Conservation (phyloP, 2,329 filamentous ascomycete species). For the Allantophomopsis lycopodina region DNA sequence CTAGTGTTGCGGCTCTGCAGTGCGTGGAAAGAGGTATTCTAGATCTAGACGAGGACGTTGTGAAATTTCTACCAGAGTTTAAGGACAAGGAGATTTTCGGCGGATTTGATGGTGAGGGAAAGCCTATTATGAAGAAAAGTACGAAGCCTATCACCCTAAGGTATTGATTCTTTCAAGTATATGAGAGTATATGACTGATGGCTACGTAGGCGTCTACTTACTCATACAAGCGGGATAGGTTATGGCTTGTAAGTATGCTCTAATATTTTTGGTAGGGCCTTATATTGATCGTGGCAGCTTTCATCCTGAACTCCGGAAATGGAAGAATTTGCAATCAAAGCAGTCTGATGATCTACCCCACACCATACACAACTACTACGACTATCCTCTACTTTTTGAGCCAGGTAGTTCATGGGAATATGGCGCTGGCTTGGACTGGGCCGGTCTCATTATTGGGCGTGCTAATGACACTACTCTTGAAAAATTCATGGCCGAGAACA, state of each 20-base stretch:
- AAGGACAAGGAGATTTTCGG: conserved; percentile 9
- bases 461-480: conserved; percentile 7
- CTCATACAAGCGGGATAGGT: conserved; percentile 11
- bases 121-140: conserved; percentile 5
- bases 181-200: too few relatives aligned
- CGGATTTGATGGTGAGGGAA: conserved; percentile 7
- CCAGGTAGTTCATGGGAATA: conserved; percentile 51
- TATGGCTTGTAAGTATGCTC: too few relatives aligned
- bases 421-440: conserved; percentile 37
- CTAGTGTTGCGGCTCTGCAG: conserved; percentile 37
- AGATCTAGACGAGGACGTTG: conserved; percentile 27
- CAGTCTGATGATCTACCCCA: too few relatives aligned
- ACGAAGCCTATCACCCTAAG: conserved; percentile 6
- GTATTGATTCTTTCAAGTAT: too few relatives aligned
- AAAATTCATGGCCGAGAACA: conserved; percentile 8
- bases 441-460: conserved; percentile 32
- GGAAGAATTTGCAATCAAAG: too few relatives aligned
- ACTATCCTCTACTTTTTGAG: conserved; percentile 42
- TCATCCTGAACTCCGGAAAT: too few relatives aligned
- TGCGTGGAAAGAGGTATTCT: conserved; percentile 36
- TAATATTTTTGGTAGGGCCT: too few relatives aligned
- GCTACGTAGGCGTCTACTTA: not conserved
- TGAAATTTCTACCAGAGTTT: conserved; percentile 8
- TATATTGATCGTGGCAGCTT: too few relatives aligned
- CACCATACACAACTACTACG: not conserved